phyloP scores from a whole-genome alignment of 371 early-diverging fungal genomes.

The Parasitella parasitica region DNA sequence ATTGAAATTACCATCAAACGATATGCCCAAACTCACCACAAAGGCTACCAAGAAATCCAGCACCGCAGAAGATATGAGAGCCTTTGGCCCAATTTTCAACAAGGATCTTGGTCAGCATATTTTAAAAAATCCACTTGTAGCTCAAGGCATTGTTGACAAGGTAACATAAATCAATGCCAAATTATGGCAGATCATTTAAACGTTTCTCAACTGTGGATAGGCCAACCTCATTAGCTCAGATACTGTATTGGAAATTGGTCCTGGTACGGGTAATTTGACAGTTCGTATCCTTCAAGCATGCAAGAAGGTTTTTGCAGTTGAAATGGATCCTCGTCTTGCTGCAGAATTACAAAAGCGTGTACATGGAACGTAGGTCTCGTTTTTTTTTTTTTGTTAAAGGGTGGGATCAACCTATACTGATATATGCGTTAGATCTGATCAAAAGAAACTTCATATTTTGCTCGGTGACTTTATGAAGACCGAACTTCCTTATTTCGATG shows the following conservation, averaged over 20 bases:
- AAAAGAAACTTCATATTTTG: conserved; percentile 91
- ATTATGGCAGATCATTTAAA: no score
- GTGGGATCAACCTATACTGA: no score
- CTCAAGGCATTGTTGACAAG: conserved; percentile 97
- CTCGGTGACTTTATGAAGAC: conserved; percentile 98
- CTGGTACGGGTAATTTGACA: conserved; percentile 99
- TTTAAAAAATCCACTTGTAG: conserved; percentile 98
- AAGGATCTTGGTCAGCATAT: conserved; percentile 99
- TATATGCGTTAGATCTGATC: conserved; percentile 58
- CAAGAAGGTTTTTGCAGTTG: conserved; percentile 95
- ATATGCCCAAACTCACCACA: conserved; percentile 49
- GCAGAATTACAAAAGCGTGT: conserved; percentile 98
- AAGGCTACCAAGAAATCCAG: conserved; percentile 37
- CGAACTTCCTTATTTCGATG: conserved; percentile 98
- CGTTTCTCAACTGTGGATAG: conserved; percentile 29
- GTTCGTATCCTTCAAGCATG: conserved; percentile 93
- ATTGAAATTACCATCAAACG: no score
- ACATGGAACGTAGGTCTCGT: conserved; percentile 88
- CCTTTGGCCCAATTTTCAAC: conserved; percentile 91
- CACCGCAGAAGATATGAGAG: conserved; percentile 38
- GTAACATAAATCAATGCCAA: no score
- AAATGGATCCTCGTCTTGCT: conserved; percentile 97
- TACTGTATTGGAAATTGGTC: conserved; percentile 98
- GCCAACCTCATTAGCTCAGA: conserved; percentile 93
- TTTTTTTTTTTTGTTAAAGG: no score